These are phyloP conservation scores for Davidsoniella neocaledoniae DNA, from an alignment of 2,329 filamentous ascomycete genomes.

Conservation along the genomic window DNA sequence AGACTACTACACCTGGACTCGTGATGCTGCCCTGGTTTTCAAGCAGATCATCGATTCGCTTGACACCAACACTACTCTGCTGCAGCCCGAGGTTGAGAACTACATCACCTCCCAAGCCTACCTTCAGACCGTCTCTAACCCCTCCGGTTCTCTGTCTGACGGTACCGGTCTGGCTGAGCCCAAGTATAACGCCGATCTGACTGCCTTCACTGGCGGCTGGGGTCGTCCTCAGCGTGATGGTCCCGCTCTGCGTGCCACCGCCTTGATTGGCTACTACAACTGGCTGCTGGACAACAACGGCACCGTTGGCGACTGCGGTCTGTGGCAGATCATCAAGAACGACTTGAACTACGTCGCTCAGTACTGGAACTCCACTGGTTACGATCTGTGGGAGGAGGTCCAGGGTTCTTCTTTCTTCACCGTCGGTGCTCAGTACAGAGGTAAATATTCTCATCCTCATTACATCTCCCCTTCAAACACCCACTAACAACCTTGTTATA, in stretches of 20 bases:
- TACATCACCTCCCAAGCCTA: slow-evolving; percentile 52
- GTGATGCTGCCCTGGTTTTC: slow-evolving; percentile 55
- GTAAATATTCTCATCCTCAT: slow-evolving; percentile 20
- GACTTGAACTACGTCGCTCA: slow-evolving; percentile 60
- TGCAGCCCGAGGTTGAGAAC: slow-evolving; percentile 46
- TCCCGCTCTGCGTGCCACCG: slow-evolving; percentile 57
- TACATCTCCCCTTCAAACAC: background rate
- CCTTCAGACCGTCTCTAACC: slow-evolving; percentile 51
- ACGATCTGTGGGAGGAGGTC: slow-evolving; percentile 75
- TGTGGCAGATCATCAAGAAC: slow-evolving; percentile 60
- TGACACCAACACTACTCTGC: slow-evolving; percentile 32
- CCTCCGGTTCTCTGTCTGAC: slow-evolving; percentile 40
- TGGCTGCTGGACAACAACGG: slow-evolving; percentile 54
- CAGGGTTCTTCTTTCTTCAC: slow-evolving; percentile 68
- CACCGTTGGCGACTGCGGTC: slow-evolving; percentile 27
- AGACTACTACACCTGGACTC: slow-evolving; percentile 69
- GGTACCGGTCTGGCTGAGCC: slow-evolving; percentile 49
- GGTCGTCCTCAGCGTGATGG: slow-evolving; percentile 66
- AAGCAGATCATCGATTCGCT: slow-evolving; percentile 50
- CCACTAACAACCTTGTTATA: slow-evolving; percentile 11
- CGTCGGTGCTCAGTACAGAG: slow-evolving; percentile 48
- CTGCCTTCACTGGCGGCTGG: slow-evolving; percentile 51
- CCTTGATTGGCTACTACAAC: slow-evolving; percentile 54
- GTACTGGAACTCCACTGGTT: slow-evolving; percentile 52
- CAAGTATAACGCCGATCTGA: slow-evolving; percentile 52